Evolutionary conservation across 257 asterid genomes (phyloP), one percentile per base, ranked within the genome.

Genomic region (Fraxinus quadrangulata): DNA sequence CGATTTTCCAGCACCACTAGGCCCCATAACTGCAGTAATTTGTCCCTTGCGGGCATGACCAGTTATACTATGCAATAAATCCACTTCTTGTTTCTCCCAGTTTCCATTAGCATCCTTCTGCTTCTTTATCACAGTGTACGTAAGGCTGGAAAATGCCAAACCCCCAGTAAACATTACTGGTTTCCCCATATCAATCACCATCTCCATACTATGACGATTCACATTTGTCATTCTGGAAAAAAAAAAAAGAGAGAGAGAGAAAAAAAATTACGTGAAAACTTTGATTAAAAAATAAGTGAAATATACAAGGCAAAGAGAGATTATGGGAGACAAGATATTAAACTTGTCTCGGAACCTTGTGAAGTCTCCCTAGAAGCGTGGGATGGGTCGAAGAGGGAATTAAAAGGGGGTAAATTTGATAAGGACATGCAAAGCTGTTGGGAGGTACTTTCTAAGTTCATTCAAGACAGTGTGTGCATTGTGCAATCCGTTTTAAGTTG

Each of bases 1-100:
- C 5, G 97, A 92, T 51, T 92, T 92, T 0, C 97, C 97, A 30
- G 97, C 97, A 7, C 97, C 97, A 75, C 97, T 92, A 0, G 97
- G 97, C 39, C 97, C 97, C 97, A 92, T 92, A 0, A 92, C 97
- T 0, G 97, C 97, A 0, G 97, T 92, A 49, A 92, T 82, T 81
- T 88, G 85, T 61, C 97, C 97, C 74, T 87, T 92, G 1, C 96
- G 92, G 8, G 97, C 97, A 67, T 88, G 88, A 6, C 97, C 97
- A 0, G 93, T 92, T 70, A 92, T 85, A 3, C 82, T 84, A 5
- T 89, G 95, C 75, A 92, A 67, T 77, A 92, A 83, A 40, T 92
- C 94, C 9, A 76, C 92, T 76, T 88, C 94, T 47, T 84, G 87
- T 56, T 82, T 91, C 77, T 84, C 86, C 97, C 96, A 92, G 12